These are phyloP conservation scores for Cochlearia excelsa DNA, from an alignment of 345 rosid genomes.

Conservation along the genomic window DNA sequence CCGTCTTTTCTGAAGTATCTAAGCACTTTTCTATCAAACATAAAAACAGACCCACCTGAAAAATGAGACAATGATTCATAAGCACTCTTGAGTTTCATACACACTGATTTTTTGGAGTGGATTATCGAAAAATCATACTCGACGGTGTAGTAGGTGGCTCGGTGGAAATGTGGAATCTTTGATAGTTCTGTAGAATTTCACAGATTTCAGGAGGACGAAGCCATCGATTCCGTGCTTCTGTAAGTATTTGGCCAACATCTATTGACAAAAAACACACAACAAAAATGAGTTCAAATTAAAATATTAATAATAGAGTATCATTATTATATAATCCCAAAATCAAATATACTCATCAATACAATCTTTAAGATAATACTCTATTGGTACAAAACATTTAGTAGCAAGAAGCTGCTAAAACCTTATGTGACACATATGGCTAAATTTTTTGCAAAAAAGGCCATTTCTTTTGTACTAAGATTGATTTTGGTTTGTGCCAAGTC, in stretches of 20 bases:
- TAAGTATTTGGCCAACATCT: conserved; percentile 78
- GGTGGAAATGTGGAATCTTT: conserved; percentile 57
- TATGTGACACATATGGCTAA: not conserved
- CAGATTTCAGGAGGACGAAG: conserved; percentile 93
- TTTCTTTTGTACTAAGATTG: not conserved
- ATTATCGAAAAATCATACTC: conserved; percentile 42
- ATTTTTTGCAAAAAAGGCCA: not conserved
- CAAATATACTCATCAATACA: conserved; percentile 9
- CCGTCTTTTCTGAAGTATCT: conserved; percentile 96
- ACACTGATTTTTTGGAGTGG: too few species aligned
- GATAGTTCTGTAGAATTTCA: conserved; percentile 71
- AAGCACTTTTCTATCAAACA: conserved; percentile 79
- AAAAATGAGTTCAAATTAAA: conserved; percentile 1
- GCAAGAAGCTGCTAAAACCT: conserved; percentile 13
- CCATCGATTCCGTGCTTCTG: conserved; percentile 89
- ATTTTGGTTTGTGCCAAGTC: not conserved
- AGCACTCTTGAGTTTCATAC: not conserved
- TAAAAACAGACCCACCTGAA: conserved; percentile 88
- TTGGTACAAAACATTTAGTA: not conserved
- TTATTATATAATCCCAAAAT: conserved; percentile 7
- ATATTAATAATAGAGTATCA: conserved; percentile 5
- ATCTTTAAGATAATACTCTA: too few species aligned
- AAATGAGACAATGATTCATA: conserved; percentile 27
- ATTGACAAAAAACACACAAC: conserved; percentile 11
- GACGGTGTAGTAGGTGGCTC: conserved; percentile 72